Conservation (phyloP, 192 early-diverging fungal species). For the Umbelopsis sp. region DNA sequence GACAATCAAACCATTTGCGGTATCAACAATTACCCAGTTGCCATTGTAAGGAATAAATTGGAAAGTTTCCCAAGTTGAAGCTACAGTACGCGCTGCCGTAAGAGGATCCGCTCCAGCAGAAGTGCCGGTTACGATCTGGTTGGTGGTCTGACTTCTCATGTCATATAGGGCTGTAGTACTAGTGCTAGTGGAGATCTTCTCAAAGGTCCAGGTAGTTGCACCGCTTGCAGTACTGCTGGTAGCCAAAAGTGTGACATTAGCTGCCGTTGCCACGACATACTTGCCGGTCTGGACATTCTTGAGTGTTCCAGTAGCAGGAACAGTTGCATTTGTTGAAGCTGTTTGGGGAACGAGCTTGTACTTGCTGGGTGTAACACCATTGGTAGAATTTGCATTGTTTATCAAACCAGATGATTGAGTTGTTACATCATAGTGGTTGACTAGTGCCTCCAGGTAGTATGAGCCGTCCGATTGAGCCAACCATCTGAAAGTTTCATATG, state of each 20-base stretch:
- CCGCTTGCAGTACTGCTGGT: not conserved
- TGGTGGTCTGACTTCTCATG: not conserved
- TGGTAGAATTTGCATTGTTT: slow-evolving; percentile 21
- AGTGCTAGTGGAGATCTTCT: slow-evolving; percentile 19
- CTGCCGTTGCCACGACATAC: slow-evolving; percentile 20
- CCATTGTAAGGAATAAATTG: slow-evolving; percentile 13
- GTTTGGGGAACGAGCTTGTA: slow-evolving; percentile 13
- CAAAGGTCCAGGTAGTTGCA: slow-evolving; percentile 19
- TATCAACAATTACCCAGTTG: slow-evolving; percentile 4
- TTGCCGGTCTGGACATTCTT: not conserved
- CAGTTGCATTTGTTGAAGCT: not conserved
- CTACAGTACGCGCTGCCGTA: slow-evolving; percentile 13
- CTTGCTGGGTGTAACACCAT: slow-evolving; percentile 3
- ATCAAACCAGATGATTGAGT: slow-evolving; percentile 2
- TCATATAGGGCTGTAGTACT: slow-evolving; percentile 18
- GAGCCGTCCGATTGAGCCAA: slow-evolving; percentile 1
- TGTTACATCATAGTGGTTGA: slow-evolving; percentile 4
- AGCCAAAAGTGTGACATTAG: not conserved
- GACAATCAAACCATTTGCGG: slow-evolving; percentile 11
- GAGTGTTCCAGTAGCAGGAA: slow-evolving; percentile 3
- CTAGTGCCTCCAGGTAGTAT: not conserved
- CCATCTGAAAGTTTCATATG: slow-evolving; percentile 22
- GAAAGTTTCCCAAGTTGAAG: slow-evolving; percentile 19
- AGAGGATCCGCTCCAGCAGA: slow-evolving; percentile 6
- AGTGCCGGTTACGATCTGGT: slow-evolving; percentile 5